Percentiles rank a stretch among this genome's conserved stretches.
Evolutionary conservation across 495 filamentous ascomycete genomes (phyloP).

Genomic region (Neurospora tetraspora): DNA sequence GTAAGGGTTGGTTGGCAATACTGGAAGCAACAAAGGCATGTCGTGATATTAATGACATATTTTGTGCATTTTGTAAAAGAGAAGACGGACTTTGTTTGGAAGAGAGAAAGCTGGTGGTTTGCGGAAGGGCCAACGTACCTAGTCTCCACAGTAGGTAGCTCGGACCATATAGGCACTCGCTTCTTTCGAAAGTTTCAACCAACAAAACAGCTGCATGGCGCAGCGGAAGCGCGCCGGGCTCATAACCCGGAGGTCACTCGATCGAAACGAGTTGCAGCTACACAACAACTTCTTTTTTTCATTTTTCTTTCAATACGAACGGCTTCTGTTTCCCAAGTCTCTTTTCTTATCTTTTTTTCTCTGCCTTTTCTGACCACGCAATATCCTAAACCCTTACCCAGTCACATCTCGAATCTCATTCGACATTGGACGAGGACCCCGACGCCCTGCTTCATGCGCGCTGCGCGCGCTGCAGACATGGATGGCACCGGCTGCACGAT

Average conservation of each 20-base stretch:
- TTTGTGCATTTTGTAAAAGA: too few relatives aligned
- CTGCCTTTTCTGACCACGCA: neutral
- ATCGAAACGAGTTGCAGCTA: slow-evolving; percentile 8
- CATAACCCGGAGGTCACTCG: slow-evolving; percentile 10
- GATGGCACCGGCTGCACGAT: neutral
- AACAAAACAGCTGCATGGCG: slow-evolving; percentile 4
- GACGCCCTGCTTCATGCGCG: neutral
- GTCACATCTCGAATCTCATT: neutral
- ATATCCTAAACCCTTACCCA: neutral
- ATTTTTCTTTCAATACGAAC: neutral
- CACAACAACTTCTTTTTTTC: neutral
- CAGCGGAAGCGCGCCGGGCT: slow-evolving; percentile 11
- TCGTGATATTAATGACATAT: too few relatives aligned
- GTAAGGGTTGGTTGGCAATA: too few relatives aligned
- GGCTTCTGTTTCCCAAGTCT: neutral
- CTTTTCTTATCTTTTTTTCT: neutral
- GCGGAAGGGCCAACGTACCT: neutral
- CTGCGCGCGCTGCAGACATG: neutral
- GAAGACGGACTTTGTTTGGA: neutral
- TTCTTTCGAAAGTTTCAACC: too few relatives aligned
- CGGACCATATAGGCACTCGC: neutral
- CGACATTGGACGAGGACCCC: neutral
- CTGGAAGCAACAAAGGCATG: too few relatives aligned
- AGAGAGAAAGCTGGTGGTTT: neutral
- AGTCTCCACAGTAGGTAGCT: neutral